Conservation (phyloP, 1,139 yeast genomes). For the Hyphopichia buzzinii region DNA sequence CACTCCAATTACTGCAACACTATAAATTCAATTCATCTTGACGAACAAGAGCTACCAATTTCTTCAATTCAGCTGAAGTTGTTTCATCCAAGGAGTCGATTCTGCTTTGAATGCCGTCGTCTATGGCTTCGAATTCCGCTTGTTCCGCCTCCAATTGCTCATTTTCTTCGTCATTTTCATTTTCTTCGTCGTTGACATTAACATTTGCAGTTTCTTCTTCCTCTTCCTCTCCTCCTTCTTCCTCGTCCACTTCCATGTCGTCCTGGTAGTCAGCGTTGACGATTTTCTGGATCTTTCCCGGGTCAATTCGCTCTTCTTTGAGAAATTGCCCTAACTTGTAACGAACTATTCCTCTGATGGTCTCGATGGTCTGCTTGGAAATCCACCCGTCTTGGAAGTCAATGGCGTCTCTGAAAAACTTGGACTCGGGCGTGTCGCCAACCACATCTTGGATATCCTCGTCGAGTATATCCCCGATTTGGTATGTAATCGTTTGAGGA, state of each 20-base stretch:
- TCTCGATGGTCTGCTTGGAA: constrained; percentile 56
- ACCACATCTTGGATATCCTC: constrained; percentile 55
- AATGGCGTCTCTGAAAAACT: constrained; percentile 42
- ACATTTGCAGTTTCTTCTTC: constrained; percentile 23
- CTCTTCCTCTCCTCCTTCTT: constrained; percentile 17
- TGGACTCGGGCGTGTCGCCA: constrained; percentile 26
- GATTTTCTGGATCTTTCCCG: constrained; percentile 41
- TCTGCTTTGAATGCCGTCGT: constrained; percentile 27
- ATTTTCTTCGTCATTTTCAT: constrained; percentile 17
- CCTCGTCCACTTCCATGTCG: constrained; percentile 22
- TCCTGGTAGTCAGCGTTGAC: constrained; percentile 38
- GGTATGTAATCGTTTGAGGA: constrained; percentile 72
- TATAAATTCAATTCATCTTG: constrained; percentile 40
- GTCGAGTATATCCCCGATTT: constrained; percentile 79
- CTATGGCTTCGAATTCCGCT: constrained; percentile 19
- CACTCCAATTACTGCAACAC: no score
- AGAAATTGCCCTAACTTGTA: constrained; percentile 64
- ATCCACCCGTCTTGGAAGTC: constrained; percentile 75
- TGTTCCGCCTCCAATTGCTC: constrained; percentile 17
- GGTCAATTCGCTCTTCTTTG: constrained; percentile 42
- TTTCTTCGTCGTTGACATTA: constrained; percentile 21
- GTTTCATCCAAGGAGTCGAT: constrained; percentile 32
- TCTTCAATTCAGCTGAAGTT: constrained; percentile 36
- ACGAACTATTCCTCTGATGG: constrained; percentile 66
- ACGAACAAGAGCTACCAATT: constrained; percentile 47